Evolutionary conservation across 208 protist species (phyloP).

Genomic region (Angomonas deanei): DNA sequence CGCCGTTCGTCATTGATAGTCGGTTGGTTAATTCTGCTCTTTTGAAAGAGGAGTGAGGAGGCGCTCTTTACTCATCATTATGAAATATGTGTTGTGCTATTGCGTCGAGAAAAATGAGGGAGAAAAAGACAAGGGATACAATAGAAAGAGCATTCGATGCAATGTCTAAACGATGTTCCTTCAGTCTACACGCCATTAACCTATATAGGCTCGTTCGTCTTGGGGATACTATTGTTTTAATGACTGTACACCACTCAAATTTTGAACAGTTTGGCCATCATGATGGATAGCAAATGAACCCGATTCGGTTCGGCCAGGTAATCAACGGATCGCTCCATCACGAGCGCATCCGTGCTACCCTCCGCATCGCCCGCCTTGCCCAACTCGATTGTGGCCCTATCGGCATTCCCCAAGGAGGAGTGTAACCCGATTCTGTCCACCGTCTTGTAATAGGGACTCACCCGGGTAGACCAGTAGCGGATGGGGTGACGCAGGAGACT

Average conservation of each 20-base stretch:
- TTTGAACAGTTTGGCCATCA: slow-evolving; percentile 37
- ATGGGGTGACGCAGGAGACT: slow-evolving; percentile 19
- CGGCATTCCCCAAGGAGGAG: slow-evolving; percentile 10
- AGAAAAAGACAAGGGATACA: too few species aligned
- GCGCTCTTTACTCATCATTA: background rate
- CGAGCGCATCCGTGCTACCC: slow-evolving; percentile 28
- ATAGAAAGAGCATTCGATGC: too few species aligned
- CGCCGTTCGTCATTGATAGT: background rate
- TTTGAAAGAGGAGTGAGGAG: slow-evolving; percentile 5
- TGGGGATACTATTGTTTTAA: too few species aligned
- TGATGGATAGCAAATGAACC: slow-evolving; percentile 26
- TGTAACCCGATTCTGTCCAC: slow-evolving; percentile 24
- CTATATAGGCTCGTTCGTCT: too few species aligned
- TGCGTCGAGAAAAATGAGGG: slow-evolving; percentile 4
- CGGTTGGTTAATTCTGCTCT: background rate
- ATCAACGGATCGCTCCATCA: slow-evolving; percentile 56
- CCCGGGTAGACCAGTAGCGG: slow-evolving; percentile 6
- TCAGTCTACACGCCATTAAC: too few species aligned
- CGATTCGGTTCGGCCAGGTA: slow-evolving; percentile 62
- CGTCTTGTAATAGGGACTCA: slow-evolving; percentile 10
- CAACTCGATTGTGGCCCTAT: slow-evolving; percentile 8
- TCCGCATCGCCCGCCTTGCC: slow-evolving; percentile 2
- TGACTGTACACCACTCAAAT: slow-evolving; percentile 27
- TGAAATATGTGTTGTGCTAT: background rate
- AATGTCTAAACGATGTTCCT: too few species aligned